Base-by-base conservation (phyloP, 345 rosid genomes). In the Raphanus sativus region DNA sequence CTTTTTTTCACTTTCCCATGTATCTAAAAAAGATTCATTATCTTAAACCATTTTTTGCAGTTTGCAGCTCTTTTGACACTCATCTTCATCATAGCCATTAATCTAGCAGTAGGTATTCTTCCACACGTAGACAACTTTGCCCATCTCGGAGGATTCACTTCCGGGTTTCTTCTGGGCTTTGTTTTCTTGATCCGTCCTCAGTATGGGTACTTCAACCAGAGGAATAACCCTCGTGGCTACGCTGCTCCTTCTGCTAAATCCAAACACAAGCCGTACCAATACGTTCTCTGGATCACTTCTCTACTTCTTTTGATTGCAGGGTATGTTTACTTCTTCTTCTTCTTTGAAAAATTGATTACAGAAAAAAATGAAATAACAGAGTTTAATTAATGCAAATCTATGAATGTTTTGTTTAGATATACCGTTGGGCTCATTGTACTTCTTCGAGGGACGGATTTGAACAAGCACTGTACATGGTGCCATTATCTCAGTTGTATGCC, bases 61-160 rank as follows among this genome's bases (percentile, higher is more conserved):
- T 83, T 93, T 55, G 93, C 96, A 42, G 93, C 98, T 33, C 79
- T 96, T 72, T 70, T 93, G 82, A 96, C 97, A 13, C 99, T 96
- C 26, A 55, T 91, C 75, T n/a, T 90, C 76, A 88, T 93, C 79
- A 88, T 88, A 11, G 69, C 72, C 62, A 62, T 96, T 75, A 93
- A 96, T 83, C 86, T 93, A 59, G 94, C 89, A 0, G 70, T 91
- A 61, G 99, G 99, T 75, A 80, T 91, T 45, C 99, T 93, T 34
- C 99, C 98, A 26, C 96, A 87, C 15, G 96, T 95, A 60, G 98
- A 95, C 90, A 96, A 91, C 92, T 96, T 90, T 85, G 98, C 99
- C 26, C 99, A 91, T 77, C 86, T 93, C 4, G 98, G 99, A 52
- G 99, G 99, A 72, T 96, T 96, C 82, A 33, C 89, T 8, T 80